These are phyloP conservation scores for Cadophora malorum DNA, from an alignment of 2,329 filamentous ascomycete species.

Conservation along the genomic window DNA sequence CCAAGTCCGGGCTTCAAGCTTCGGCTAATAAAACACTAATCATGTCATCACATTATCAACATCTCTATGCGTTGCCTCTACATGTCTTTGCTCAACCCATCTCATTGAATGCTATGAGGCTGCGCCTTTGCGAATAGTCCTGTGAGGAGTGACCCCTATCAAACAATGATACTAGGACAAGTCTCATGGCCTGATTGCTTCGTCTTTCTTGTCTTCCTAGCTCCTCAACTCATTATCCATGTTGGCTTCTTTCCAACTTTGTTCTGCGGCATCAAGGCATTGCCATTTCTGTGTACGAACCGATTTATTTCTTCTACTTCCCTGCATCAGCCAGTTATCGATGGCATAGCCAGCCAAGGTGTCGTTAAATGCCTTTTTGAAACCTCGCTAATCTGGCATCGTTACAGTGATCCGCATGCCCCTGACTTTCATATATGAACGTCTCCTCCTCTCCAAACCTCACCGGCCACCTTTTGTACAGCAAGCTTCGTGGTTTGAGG, in stretches of 20 bases:
- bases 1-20: not conserved
- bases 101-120: not conserved
- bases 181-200: conserved; percentile 79
- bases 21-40: conserved; percentile 8
- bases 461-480: conserved; percentile 68
- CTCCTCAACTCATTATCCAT: conserved; percentile 73
- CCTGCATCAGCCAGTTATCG: not conserved
- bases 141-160: not conserved
- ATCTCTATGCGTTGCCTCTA: not conserved
- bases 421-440: conserved; percentile 61
- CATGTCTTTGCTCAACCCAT: not conserved
- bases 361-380: conserved; percentile 26
- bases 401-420: conserved; percentile 64
- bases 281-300: conserved; percentile 72
- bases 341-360: not conserved
- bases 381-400: conserved; percentile 16
- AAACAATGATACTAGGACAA: conserved; percentile 72
- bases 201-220: conserved; percentile 73
- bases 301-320: not conserved
- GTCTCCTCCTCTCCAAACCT: conserved; percentile 55
- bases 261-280: conserved; percentile 61
- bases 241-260: conserved; percentile 67
- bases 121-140: not conserved
- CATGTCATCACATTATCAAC: not conserved
- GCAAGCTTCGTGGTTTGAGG: conserved; percentile 75